phyloP scores from a whole-genome alignment of 2,329 filamentous ascomycete species.

The Aspergillus brasiliensis region DNA sequence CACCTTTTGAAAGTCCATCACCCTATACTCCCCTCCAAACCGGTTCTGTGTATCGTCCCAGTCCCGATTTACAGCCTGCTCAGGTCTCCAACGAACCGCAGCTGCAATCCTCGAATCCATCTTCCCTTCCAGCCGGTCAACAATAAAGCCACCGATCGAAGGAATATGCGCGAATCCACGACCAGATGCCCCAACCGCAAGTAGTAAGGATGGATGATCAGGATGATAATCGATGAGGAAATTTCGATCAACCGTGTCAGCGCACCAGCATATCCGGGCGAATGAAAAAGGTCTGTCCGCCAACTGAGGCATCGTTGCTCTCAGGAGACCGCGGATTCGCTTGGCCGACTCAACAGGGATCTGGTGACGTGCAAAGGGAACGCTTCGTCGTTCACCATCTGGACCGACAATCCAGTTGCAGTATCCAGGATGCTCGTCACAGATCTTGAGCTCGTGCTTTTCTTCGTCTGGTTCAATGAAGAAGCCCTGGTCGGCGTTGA shows the following conservation, averaged over 20 bases:
- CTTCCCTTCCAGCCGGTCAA: constrained; percentile 49
- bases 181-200: constrained; percentile 35
- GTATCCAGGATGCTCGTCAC: constrained; percentile 60
- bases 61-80: constrained; percentile 49
- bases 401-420: constrained; percentile 47
- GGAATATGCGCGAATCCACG: constrained; percentile 49
- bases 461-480: constrained; percentile 52
- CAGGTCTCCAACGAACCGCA: constrained; percentile 54
- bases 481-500: constrained; percentile 52
- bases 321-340: constrained; percentile 52
- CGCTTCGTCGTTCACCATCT: constrained; percentile 25
- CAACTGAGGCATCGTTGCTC: constrained; percentile 57
- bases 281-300: constrained; percentile 53
- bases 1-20: constrained; percentile 52
- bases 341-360: constrained; percentile 50
- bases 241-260: constrained; percentile 56
- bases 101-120: constrained; percentile 45
- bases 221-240: constrained; percentile 57
- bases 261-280: constrained; percentile 59
- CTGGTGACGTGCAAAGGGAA: constrained; percentile 48
- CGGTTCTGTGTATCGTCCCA: constrained; percentile 52
- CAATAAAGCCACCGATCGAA: constrained; percentile 53
- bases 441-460: constrained; percentile 42
- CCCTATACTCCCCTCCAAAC: constrained; percentile 50
- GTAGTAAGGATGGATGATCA: constrained; percentile 44